Evolutionary conservation across 192 early-diverging fungal genomes (phyloP).

Genomic region (Entomortierella chlamydospora): DNA sequence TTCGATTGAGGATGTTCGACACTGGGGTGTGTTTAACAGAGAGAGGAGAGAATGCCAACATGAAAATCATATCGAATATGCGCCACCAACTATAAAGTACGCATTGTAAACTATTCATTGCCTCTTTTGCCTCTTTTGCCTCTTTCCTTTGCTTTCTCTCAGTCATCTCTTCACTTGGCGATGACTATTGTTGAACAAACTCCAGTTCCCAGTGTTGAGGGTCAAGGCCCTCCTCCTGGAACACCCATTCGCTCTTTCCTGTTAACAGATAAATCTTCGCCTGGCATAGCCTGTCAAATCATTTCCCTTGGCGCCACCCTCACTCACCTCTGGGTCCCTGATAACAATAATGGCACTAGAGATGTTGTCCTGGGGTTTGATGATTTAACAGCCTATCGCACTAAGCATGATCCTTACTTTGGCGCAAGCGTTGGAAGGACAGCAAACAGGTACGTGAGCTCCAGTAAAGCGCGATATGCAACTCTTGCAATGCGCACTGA

Average conservation of each 20-base stretch:
- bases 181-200: constrained; percentile 34
- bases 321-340: constrained; percentile 71
- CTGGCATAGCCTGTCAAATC: constrained; percentile 55
- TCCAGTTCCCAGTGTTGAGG: constrained; percentile 20
- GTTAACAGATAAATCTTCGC: constrained; percentile 33
- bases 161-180: too few relatives aligned
- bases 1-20: not conserved
- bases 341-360: constrained; percentile 49
- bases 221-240: constrained; percentile 31
- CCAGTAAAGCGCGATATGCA: not conserved
- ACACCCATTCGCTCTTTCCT: constrained; percentile 45
- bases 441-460: constrained; percentile 69
- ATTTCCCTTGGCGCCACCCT: constrained; percentile 77
- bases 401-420: constrained; percentile 76
- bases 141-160: not conserved
- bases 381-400: constrained; percentile 58
- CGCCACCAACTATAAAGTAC: too few relatives aligned
- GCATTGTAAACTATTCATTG: too few relatives aligned
- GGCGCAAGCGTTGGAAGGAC: constrained; percentile 81
- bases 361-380: constrained; percentile 86
- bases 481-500: not conserved
- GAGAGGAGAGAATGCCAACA: too few relatives aligned
- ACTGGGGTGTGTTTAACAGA: too few relatives aligned
- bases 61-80: too few relatives aligned
- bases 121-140: not conserved